Evolutionary conservation across 2,329 filamentous ascomycete species (phyloP).

Genomic region (Cercospora zeae-maydis): DNA sequence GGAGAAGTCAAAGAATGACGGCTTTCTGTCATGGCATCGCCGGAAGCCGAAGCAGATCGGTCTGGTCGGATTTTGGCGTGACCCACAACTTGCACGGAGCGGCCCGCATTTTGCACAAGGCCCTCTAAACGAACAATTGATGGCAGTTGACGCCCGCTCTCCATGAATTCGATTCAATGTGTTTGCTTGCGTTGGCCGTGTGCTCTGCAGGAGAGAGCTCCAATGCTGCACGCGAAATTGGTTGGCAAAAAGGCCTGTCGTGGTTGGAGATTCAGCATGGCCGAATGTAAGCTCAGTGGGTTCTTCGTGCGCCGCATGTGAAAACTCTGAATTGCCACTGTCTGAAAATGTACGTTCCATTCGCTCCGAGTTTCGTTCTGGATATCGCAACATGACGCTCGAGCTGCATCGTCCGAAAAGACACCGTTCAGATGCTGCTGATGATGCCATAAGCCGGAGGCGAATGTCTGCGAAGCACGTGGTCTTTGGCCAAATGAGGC

Average conservation of each 20-base stretch:
- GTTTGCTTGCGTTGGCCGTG: background rate
- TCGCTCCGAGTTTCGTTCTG: too few species aligned
- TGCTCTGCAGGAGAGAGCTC: background rate
- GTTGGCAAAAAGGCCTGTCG: background rate
- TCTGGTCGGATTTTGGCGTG: background rate
- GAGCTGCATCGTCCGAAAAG: background rate
- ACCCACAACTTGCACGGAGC: background rate
- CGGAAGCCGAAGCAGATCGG: background rate
- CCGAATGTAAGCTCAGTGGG: background rate
- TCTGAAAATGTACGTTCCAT: background rate
- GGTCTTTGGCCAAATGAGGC: background rate
- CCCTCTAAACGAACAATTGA: background rate
- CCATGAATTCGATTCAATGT: background rate
- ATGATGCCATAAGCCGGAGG: background rate
- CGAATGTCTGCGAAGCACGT: background rate
- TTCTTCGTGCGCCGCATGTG: background rate
- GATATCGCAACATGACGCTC: background rate
- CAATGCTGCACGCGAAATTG: background rate
- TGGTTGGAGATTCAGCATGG: background rate
- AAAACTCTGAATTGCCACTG: slow-evolving; percentile 5
- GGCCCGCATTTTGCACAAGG: background rate
- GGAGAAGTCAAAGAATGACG: background rate
- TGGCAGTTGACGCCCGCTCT: too few species aligned
- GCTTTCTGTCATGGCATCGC: background rate
- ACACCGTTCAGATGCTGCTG: background rate